Evolutionary conservation across 2,329 filamentous ascomycete genomes (phyloP), one percentile per base, ranked within the genome.

Genomic region (Paracoccidioides brasiliensis): DNA sequence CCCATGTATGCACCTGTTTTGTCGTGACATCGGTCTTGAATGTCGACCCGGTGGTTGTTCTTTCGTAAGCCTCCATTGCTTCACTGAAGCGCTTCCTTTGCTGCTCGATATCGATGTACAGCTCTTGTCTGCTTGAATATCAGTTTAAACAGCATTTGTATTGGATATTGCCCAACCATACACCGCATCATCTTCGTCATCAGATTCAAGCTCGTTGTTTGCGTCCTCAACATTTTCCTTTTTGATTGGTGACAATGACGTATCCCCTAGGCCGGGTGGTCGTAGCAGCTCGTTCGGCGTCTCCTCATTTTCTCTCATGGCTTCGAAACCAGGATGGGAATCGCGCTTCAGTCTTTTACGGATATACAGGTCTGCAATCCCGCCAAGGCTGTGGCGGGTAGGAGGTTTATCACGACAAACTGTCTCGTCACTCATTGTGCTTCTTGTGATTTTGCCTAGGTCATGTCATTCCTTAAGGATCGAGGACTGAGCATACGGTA

Each of bases 31-130:
- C 48, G 3, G 48, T 51, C 48, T 51, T 33, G 35, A 51, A 51
- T 40, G 38, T 51, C 48, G 35, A 51, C 30, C 48, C 48, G 22
- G 12, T 35, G 22, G 48, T 51, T 38, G 48, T 51, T 30, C 4
- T 51, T 41, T 51, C 48, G 37, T 51, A 51, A 12, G 35, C 48
- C 28, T 51, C 48, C 48, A 51, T 40, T 30, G 48, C 48, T 15
- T n/a, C 35, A 28, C 40, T 51, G 48, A 51, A 51, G 33, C 28
- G 35, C 40, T 51, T 51, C 15, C 40, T 51, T 41, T 38, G n/a
- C 9, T n/a, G 15, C 30, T 51, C 48, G 7, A 51, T 35, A 51
- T 51, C 48, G 6, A 51, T 22, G n/a, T 51, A 51, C 37, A 51
- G 15, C 35, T 51, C 48, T 51, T 51, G 35, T 5, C 48, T 51